Percentiles rank a stretch among this genome's conserved stretches.
phyloP scores from a whole-genome alignment of 805 yeast species.

The Yueomyces sp. region DNA sequence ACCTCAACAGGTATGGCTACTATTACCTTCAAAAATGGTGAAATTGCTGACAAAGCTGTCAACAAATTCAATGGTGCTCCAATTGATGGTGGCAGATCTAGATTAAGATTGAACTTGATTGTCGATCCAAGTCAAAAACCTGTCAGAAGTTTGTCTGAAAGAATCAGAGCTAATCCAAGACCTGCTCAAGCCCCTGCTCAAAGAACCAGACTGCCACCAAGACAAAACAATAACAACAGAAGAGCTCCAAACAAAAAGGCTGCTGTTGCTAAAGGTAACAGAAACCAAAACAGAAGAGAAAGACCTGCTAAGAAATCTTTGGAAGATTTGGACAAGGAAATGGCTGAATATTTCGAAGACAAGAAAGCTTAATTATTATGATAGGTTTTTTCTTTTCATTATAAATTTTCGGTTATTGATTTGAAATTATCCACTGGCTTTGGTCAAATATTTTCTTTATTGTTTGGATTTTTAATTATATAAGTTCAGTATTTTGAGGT shows the following conservation, averaged over 20 bases:
- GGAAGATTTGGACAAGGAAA: conserved; percentile 93
- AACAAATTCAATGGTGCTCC: conserved; percentile 84
- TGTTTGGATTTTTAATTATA: no score
- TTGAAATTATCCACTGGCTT: neutral
- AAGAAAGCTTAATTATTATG: conserved; percentile 8
- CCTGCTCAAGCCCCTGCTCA: conserved; percentile 10
- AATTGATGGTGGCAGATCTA: conserved; percentile 74
- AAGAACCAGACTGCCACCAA: conserved; percentile 1
- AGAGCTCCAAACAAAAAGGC: conserved; percentile 25
- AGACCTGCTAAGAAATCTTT: conserved; percentile 56
- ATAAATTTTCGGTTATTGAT: neutral
- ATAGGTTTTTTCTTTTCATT: neutral
- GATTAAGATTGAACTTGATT: conserved; percentile 67
- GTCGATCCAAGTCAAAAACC: conserved; percentile 74
- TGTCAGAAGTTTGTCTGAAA: conserved; percentile 37
- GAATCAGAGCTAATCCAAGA: conserved; percentile 40
- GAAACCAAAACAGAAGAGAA: conserved; percentile 25
- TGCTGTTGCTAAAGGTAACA: conserved; percentile 23
- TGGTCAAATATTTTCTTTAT: no score
- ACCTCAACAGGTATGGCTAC: conserved; percentile 88
- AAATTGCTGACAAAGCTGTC: conserved; percentile 67
- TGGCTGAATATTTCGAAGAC: conserved; percentile 82
- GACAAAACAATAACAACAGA: conserved; percentile 8
- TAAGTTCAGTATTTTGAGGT: no score
- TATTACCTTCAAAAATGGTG: conserved; percentile 55